These are phyloP conservation scores for Martiniozyma abietophila DNA, from an alignment of 805 yeast genomes.

Conservation along the genomic window DNA sequence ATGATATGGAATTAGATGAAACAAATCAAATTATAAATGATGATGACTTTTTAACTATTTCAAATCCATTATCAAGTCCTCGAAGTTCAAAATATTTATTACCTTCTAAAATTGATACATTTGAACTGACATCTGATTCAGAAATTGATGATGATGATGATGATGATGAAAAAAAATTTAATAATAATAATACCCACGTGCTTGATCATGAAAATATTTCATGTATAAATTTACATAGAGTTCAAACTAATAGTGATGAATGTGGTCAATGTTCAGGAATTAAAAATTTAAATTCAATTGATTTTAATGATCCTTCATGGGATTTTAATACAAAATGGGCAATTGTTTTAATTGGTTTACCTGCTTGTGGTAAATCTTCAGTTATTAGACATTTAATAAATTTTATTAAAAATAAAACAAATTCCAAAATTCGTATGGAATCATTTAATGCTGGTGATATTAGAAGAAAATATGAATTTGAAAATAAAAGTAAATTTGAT, in stretches of 20 bases:
- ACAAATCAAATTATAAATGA: neutral
- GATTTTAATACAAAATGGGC: slow-evolving; percentile 21
- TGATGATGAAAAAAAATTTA: slow-evolving; percentile 3
- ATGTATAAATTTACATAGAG: too few relatives aligned
- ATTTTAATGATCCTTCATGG: slow-evolving; percentile 7
- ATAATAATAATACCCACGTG: slow-evolving; percentile 8
- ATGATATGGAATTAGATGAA: slow-evolving; percentile 18
- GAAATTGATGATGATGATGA: slow-evolving; percentile 11
- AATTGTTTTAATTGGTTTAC: slow-evolving; percentile 60
- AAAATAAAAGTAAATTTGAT: slow-evolving; percentile 16
- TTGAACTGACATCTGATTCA: slow-evolving; percentile 8
- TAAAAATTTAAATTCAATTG: too few relatives aligned
- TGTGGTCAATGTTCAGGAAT: neutral
- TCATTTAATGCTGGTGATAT: slow-evolving; percentile 46
- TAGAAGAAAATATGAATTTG: slow-evolving; percentile 30
- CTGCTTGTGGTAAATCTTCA: slow-evolving; percentile 86
- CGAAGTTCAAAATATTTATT: neutral
- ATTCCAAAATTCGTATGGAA: slow-evolving; percentile 16
- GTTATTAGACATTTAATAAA: slow-evolving; percentile 22
- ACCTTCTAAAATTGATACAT: neutral
- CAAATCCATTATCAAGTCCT: neutral
- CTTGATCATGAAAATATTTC: too few relatives aligned
- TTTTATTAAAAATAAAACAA: slow-evolving; percentile 14
- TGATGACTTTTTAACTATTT: neutral
- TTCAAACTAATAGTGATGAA: slow-evolving; percentile 5